phyloP scores from a whole-genome alignment of 78 protist genomes.

The Bigelowiella natans region DNA sequence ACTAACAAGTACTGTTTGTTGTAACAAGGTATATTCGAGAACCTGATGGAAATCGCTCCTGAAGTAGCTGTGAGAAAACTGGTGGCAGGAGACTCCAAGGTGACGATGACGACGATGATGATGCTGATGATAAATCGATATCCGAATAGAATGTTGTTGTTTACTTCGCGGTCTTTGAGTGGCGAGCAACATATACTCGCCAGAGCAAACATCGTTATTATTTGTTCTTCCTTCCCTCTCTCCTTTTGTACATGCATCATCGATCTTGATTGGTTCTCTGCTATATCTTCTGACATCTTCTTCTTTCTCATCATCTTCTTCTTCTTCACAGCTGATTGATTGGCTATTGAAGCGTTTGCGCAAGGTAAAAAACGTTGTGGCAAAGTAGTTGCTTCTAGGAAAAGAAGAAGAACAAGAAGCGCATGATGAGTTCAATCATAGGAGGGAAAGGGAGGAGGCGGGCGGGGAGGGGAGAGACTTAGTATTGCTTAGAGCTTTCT shows the following conservation, averaged over 20 bases:
- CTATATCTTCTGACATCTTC: neutral
- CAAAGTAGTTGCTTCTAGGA: neutral
- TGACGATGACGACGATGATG: neutral
- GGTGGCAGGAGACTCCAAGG: too few relatives aligned
- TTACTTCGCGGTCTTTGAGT: neutral
- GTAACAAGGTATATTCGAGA: neutral
- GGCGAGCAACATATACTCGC: neutral
- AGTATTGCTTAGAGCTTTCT: too few relatives aligned
- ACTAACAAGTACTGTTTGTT: too few relatives aligned
- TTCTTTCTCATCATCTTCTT: neutral
- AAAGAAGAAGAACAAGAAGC: neutral
- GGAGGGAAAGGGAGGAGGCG: too few relatives aligned
- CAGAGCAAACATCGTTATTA: neutral
- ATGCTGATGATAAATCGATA: neutral
- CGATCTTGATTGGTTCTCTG: neutral
- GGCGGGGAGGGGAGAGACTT: too few relatives aligned
- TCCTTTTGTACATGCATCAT: neutral
- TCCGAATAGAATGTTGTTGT: neutral
- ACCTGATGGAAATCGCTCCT: neutral
- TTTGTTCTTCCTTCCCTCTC: neutral
- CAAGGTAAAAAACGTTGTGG: neutral
- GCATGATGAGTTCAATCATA: neutral
- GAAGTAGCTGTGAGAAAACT: neutral
- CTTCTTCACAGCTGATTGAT: neutral
- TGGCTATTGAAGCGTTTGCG: neutral